Base-by-base conservation (phyloP, 768 basidiomycete genomes). In the Russula griseocarnosa region DNA sequence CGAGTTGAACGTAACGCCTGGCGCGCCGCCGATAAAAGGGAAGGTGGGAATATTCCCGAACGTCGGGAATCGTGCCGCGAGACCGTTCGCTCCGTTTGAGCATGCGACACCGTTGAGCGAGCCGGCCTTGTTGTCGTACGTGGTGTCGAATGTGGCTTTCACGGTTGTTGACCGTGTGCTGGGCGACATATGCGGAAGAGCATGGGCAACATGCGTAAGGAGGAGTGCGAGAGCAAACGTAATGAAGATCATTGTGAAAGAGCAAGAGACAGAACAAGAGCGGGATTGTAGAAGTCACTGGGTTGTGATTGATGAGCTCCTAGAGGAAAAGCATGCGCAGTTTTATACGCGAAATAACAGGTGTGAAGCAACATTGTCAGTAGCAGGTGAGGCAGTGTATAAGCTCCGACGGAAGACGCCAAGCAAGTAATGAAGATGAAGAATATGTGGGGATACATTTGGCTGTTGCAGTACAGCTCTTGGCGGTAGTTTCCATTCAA, bases 21-120 rank as follows among this genome's bases (percentile, higher is more conserved):
- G 74, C 1, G 78, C 81, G 1, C 82, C 86, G 38, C 84, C 85
- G 69, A 88, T 84, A 71, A 76, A 70, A 1, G 86, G 85, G 76
- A 85, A 88, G 52, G 73, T 74, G 5, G 86, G 84, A 32, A 88
- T 72, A 40, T 75, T 73, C 16, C 74, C 77, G 60, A 86, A 82
- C 44, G 79, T 84, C 5, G 73, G 77, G 73, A 76, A 86, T 40
- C 69, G 73, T 3, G 78, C 76, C 13, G 78, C 47, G 30, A 87
- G 74, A 16, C 85, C 85, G 60, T 84, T 74, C 26, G 72, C 62
- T 10, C 85, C 85, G 67, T 82, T 74, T 0, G 81, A 82, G 74
- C 84, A 85, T 50, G 79, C 75, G 51, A 82, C 78, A 4, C 69
- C 72, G 67, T 71, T 61, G 22, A 86, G 75, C 8, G 81, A 80